These are phyloP conservation scores for Leccinum subspadiceum DNA, from an alignment of 1,284 basidiomycete species.

Conservation along the genomic window DNA sequence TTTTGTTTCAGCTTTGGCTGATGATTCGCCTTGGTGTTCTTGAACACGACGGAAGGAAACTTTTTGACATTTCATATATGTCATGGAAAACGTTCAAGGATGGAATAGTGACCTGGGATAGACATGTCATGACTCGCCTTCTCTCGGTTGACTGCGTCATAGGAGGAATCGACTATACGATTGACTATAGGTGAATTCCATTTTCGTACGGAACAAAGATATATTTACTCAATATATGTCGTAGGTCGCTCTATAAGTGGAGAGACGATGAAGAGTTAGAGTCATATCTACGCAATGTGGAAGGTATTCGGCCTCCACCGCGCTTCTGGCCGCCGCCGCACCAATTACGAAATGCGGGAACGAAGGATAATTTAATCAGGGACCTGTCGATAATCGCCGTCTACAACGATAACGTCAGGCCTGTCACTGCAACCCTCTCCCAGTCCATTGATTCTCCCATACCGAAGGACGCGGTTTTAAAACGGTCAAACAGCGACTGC, in stretches of 20 bases:
- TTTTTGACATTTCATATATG: background rate
- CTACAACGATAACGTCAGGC: background rate
- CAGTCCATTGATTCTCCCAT: background rate
- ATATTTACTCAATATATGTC: background rate
- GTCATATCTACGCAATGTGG: background rate
- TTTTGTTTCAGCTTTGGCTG: background rate
- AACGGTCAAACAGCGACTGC: background rate
- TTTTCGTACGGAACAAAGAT: background rate
- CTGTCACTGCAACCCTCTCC: background rate
- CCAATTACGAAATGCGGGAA: background rate
- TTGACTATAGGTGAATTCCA: background rate
- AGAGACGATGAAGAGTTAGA: background rate
- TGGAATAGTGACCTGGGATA: background rate
- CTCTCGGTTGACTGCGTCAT: background rate
- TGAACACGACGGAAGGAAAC: background rate
- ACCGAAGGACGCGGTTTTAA: background rate
- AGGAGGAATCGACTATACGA: background rate
- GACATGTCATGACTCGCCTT: background rate
- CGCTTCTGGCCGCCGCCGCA: background rate
- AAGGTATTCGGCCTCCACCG: background rate
- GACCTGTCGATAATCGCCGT: background rate
- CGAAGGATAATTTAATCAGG: background rate
- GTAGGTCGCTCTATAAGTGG: background rate
- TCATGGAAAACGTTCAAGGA: background rate
- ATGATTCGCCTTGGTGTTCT: background rate